Evolutionary conservation across 2,329 filamentous ascomycete species (phyloP).

Genomic region (Exophiala sp.): DNA sequence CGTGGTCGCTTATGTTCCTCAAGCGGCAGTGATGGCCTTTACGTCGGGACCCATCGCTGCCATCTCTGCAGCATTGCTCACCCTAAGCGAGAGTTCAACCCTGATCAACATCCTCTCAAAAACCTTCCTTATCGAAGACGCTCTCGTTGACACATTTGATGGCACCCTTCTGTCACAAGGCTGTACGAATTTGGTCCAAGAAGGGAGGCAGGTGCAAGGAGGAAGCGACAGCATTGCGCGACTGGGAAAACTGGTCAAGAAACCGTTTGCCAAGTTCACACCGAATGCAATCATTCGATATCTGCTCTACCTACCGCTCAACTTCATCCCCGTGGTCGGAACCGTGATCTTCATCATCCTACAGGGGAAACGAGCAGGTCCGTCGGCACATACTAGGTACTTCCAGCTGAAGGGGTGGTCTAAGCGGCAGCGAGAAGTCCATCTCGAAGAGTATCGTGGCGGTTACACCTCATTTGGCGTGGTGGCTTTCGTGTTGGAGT

Average conservation of each 20-base stretch:
- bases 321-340: constrained; percentile 86
- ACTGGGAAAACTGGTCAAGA: constrained; percentile 52
- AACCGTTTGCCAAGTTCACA: constrained; percentile 50
- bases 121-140: constrained; percentile 72
- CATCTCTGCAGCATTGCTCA: constrained; percentile 54
- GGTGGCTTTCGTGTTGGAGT: constrained; percentile 72
- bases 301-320: constrained; percentile 80
- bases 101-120: constrained; percentile 52
- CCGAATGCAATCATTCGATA: constrained; percentile 64
- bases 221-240: constrained; percentile 48
- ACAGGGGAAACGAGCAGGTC: constrained; percentile 58
- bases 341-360: constrained; percentile 72
- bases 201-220: constrained; percentile 66
- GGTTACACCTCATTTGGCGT: constrained; percentile 82
- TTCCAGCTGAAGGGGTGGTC: constrained; percentile 89
- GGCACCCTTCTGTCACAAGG: constrained; percentile 55
- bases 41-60: constrained; percentile 71
- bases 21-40: constrained; percentile 73
- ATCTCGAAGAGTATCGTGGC: constrained; percentile 63
- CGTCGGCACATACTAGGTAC: constrained; percentile 59
- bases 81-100: constrained; percentile 52
- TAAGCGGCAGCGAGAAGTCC: constrained; percentile 57
- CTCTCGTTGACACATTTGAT: constrained; percentile 83
- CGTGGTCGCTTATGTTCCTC: constrained; percentile 76
- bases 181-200: constrained; percentile 59